Percentiles rank a stretch among this genome's conserved stretches.
phyloP scores from a whole-genome alignment of 2,329 filamentous ascomycete genomes.

The Dothidotthia symphoricarpi region DNA sequence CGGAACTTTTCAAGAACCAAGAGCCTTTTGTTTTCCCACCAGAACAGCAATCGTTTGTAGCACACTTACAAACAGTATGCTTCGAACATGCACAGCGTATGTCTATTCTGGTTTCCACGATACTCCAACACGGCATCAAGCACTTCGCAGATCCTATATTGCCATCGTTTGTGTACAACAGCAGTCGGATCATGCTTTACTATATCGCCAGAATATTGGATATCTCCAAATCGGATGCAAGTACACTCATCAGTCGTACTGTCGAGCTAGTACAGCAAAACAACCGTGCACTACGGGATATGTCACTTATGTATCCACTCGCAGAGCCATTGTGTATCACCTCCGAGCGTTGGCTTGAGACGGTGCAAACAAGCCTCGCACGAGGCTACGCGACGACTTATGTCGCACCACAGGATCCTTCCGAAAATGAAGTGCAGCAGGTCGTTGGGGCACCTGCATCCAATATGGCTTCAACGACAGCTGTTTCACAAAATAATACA shows the following conservation, averaged over 20 bases:
- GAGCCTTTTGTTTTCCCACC: constrained; percentile 31
- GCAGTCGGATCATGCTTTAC: constrained; percentile 36
- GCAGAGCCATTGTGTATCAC: constrained; percentile 33
- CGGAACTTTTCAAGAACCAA: constrained; percentile 33
- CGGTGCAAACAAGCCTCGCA: constrained; percentile 29
- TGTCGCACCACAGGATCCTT: constrained; percentile 31
- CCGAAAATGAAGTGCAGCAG: constrained; percentile 26
- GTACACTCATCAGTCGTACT: constrained; percentile 25
- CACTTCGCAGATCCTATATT: constrained; percentile 37
- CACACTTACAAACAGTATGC: constrained; percentile 27
- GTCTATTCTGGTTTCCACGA: constrained; percentile 27
- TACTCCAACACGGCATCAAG: constrained; percentile 33
- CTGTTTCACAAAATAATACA: constrained; percentile 9
- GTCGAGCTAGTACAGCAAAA: constrained; percentile 34
- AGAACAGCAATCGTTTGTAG: constrained; percentile 25
- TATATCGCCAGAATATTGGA: constrained; percentile 34
- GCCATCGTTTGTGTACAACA: constrained; percentile 36
- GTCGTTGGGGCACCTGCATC: constrained; percentile 19
- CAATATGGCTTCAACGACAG: constrained; percentile 4
- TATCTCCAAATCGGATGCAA: constrained; percentile 24
- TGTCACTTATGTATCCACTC: constrained; percentile 34
- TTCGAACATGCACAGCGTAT: constrained; percentile 35
- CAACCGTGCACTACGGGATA: constrained; percentile 31
- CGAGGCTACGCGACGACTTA: constrained; percentile 28
- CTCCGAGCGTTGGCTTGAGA: constrained; percentile 34